Conservation (phyloP, 768 basidiomycete genomes). For the Kwoniella sp. region DNA sequence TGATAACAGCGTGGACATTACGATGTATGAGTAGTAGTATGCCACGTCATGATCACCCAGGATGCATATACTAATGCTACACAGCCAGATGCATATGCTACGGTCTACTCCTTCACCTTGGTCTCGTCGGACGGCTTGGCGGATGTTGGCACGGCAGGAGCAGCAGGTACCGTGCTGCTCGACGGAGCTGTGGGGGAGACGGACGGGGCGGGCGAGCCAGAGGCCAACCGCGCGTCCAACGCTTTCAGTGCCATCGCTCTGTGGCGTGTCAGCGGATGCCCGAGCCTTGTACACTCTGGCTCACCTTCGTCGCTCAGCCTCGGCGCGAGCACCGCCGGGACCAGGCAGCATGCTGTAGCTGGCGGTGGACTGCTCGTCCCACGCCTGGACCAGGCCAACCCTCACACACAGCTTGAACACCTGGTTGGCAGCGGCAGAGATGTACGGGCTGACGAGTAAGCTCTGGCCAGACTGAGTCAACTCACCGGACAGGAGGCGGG, state of each 20-base stretch:
- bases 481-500: slow-evolving; percentile 89
- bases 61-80: too few relatives aligned
- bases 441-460: slow-evolving; percentile 59
- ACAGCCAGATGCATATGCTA: too few relatives aligned
- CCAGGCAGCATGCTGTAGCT: slow-evolving; percentile 61
- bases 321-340: slow-evolving; percentile 85
- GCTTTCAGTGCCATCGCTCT: slow-evolving; percentile 96
- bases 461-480: slow-evolving; percentile 21
- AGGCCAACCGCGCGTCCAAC: slow-evolving; percentile 82
- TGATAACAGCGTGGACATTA: too few relatives aligned
- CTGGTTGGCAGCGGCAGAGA: slow-evolving; percentile 63
- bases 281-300: slow-evolving; percentile 23
- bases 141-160: not conserved
- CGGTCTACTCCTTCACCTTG: too few relatives aligned
- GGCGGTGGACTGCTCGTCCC: slow-evolving; percentile 43
- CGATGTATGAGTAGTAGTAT: too few relatives aligned
- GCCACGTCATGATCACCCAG: too few relatives aligned
- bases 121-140: too few relatives aligned
- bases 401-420: slow-evolving; percentile 61
- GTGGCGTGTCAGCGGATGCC: not conserved
- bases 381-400: slow-evolving; percentile 70
- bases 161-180: slow-evolving; percentile 7
- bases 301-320: slow-evolving; percentile 90
- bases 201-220: slow-evolving; percentile 31
- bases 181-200: slow-evolving; percentile 5